These are phyloP conservation scores for Boletus smithii DNA, from an alignment of 1,284 basidiomycete genomes.

Conservation along the genomic window DNA sequence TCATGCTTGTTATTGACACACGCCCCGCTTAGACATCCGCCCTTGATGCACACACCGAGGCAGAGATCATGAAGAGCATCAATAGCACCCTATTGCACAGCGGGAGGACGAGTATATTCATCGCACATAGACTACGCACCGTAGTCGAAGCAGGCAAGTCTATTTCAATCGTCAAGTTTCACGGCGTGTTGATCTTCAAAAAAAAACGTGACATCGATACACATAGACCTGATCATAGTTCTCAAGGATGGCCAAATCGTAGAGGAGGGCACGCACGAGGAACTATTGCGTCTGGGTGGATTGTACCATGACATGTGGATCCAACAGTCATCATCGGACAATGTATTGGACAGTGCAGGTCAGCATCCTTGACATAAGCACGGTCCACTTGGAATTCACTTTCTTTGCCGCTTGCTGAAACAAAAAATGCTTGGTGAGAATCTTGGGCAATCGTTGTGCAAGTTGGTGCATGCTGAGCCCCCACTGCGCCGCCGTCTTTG, in stretches of 20 bases:
- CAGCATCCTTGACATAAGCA: constrained; percentile 2
- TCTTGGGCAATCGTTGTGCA: background rate
- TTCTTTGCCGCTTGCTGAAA: background rate
- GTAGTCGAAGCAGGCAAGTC: constrained; percentile 80
- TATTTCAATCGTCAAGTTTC: constrained; percentile 6
- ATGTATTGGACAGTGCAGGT: constrained; percentile 13
- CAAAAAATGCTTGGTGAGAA: background rate
- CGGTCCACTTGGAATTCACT: background rate
- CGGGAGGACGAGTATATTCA: constrained; percentile 89
- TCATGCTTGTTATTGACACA: constrained; percentile 3
- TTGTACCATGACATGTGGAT: constrained; percentile 87
- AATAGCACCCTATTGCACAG: constrained; percentile 75
- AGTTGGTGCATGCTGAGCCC: background rate
- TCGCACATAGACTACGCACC: constrained; percentile 88
- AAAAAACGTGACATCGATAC: background rate
- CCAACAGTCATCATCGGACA: constrained; percentile 57
- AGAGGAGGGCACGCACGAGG: constrained; percentile 90
- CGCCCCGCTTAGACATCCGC: constrained; percentile 72
- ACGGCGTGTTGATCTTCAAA: background rate
- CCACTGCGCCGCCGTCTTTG: too few species aligned
- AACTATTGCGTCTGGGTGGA: constrained; percentile 69
- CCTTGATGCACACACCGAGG: constrained; percentile 91
- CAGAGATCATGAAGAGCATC: constrained; percentile 94
- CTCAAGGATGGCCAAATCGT: constrained; percentile 81
- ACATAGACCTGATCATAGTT: constrained; percentile 83